Evolutionary conservation across 2,329 filamentous ascomycete species (phyloP), one percentile per base, ranked within the genome.

Genomic region (Leptographium procerum): DNA sequence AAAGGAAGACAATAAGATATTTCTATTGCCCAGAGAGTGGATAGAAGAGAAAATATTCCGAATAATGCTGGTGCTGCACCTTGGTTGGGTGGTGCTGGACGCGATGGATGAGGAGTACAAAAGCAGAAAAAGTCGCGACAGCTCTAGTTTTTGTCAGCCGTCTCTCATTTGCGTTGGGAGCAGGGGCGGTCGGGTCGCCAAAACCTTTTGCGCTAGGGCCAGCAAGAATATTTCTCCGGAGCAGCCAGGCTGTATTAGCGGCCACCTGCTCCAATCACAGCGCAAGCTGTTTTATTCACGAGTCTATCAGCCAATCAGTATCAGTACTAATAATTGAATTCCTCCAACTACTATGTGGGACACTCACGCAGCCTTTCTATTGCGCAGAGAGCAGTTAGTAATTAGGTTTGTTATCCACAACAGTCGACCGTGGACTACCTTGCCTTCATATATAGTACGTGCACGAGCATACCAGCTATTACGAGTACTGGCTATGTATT

Each of bases 171-270:
- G 57, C 56, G 36, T 64, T 61, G 59, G 59, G 63, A 62, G 53
- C 65, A 64, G 64, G 70, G 71, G 70, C 66, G 59, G 53, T 65
- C 64, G 64, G 16, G 60, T 63, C 65, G 67, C 69, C 66, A 72
- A 72, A 71, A 66, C 69, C 60, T 69, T 68, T 53, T 33, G 62
- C 68, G 68, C 69, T 70, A 69, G 65, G 64, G 28, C 48, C 31
- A 60, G 68, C 62, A 67, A 57, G 51, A 68, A 64, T 9, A 29
- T 58, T 67, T 28, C 59, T 69, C 67, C 66, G 63, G 1, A 13
- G 14, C 47, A 45, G 40, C 40, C 40, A 22, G 40, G 40, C 40
- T 43, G 16, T 19, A n/a, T 28, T 29, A 22, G 36, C 14, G 45
- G 11, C 14, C 14, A 16, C 7, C 3, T 34, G 16, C 28, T 3